Percentiles rank a stretch among this genome's conserved stretches.
phyloP scores from a whole-genome alignment of 2,329 filamentous ascomycete genomes.

The Apiospora rasikravindrae region DNA sequence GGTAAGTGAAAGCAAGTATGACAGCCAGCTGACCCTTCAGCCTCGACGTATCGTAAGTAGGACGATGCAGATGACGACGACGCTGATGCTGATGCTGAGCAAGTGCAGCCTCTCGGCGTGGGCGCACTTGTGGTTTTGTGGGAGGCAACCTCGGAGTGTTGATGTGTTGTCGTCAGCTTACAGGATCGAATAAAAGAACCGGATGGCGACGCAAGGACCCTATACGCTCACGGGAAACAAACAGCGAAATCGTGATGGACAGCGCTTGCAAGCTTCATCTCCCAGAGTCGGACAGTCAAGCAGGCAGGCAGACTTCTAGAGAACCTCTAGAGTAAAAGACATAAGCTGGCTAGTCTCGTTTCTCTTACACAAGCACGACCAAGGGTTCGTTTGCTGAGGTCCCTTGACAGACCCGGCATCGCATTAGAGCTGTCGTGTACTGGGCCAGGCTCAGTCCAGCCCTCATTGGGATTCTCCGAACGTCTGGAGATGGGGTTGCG shows the following conservation, averaged over 20 bases:
- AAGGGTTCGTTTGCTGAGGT: constrained; percentile 1
- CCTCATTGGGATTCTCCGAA: neutral
- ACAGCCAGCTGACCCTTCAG: constrained; percentile 11
- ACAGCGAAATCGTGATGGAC: neutral
- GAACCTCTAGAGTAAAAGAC: neutral
- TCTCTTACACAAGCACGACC: neutral
- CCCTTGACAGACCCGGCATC: neutral
- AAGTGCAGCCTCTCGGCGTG: neutral
- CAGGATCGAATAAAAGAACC: neutral
- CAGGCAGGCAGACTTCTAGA: neutral
- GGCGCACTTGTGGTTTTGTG: constrained; percentile 3
- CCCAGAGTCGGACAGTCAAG: neutral
- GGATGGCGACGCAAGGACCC: neutral
- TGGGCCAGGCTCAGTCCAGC: neutral
- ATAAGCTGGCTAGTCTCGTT: neutral
- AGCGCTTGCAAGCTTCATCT: neutral
- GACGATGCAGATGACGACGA: neutral
- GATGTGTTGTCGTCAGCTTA: constrained; percentile 15
- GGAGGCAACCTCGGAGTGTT: constrained; percentile 10
- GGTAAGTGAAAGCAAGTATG: neutral
- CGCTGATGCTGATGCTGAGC: neutral
- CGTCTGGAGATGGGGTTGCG: constrained; percentile 4
- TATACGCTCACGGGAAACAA: neutral
- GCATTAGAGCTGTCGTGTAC: constrained; percentile 1
- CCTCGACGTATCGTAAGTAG: neutral